phyloP scores from a whole-genome alignment of 2,329 filamentous ascomycete species.

The Cephalotrichum gorgonifer region DNA sequence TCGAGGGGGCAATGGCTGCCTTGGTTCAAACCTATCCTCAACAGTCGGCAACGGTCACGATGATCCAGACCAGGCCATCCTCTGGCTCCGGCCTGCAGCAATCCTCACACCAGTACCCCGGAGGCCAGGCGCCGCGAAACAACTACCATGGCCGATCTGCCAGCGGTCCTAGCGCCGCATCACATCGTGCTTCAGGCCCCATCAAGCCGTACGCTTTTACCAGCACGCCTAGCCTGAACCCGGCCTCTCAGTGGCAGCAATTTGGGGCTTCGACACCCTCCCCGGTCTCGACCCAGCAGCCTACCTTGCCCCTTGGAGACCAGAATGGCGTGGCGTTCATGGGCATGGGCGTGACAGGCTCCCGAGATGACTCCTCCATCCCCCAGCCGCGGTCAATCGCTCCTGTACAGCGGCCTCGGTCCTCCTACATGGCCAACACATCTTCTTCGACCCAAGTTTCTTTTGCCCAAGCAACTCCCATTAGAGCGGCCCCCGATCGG shows the following conservation, averaged over 20 bases:
- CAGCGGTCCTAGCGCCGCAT: slow-evolving; percentile 1
- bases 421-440: slow-evolving; percentile 25
- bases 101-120: slow-evolving; percentile 40
- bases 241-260: slow-evolving; percentile 40
- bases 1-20: slow-evolving; percentile 58
- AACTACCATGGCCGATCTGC: slow-evolving; percentile 39
- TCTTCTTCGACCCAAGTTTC: slow-evolving; percentile 31
- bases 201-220: slow-evolving; percentile 72
- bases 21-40: slow-evolving; percentile 74
- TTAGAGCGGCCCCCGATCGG: slow-evolving; percentile 68
- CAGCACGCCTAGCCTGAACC: slow-evolving; percentile 55
- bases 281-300: slow-evolving; percentile 32
- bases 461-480: slow-evolving; percentile 45
- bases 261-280: slow-evolving; percentile 35
- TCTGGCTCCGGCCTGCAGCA: slow-evolving; percentile 46
- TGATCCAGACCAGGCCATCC: slow-evolving; percentile 64
- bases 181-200: slow-evolving; percentile 35
- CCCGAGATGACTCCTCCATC: slow-evolving; percentile 42
- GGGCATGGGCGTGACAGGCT: slow-evolving; percentile 26
- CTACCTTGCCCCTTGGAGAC: slow-evolving; percentile 15
- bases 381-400: slow-evolving; percentile 29
- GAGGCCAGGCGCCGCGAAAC: slow-evolving; percentile 35
- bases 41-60: slow-evolving; percentile 61
- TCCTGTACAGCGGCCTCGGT: slow-evolving; percentile 29
- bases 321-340: slow-evolving; percentile 13